Conservation (phyloP, 345 rosid genomes). For the Sisymbrium irio region DNA sequence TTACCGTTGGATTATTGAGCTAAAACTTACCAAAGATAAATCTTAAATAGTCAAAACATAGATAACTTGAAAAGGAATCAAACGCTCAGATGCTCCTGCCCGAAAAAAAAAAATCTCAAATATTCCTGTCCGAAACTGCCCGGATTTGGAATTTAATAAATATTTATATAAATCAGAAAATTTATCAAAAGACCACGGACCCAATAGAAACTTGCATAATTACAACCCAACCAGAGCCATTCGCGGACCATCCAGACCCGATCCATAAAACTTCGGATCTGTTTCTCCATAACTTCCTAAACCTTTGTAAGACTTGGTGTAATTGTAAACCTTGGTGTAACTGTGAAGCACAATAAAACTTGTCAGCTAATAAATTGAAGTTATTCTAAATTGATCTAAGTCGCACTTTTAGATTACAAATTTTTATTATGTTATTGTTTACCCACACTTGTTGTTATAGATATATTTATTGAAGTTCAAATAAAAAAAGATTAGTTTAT, state of each 20-base stretch:
- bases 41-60: too few relatives aligned
- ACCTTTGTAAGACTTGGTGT: neutral
- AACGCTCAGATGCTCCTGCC: neutral
- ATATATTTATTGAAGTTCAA: neutral
- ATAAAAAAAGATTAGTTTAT: neutral
- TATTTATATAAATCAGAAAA: neutral
- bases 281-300: neutral
- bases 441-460: neutral
- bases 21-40: too few relatives aligned
- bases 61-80: too few relatives aligned
- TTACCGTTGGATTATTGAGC: too few relatives aligned
- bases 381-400: neutral
- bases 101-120: neutral
- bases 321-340: neutral
- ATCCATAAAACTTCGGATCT: neutral
- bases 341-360: neutral
- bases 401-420: neutral
- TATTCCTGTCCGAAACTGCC: neutral
- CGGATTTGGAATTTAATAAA: neutral
- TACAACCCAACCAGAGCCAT: neutral
- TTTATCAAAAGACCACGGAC: neutral
- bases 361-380: neutral
- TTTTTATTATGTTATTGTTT: too few relatives aligned
- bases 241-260: neutral
- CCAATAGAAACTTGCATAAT: neutral